phyloP scores from a whole-genome alignment of 139 green algal species.

The Coelastrella sp. region DNA sequence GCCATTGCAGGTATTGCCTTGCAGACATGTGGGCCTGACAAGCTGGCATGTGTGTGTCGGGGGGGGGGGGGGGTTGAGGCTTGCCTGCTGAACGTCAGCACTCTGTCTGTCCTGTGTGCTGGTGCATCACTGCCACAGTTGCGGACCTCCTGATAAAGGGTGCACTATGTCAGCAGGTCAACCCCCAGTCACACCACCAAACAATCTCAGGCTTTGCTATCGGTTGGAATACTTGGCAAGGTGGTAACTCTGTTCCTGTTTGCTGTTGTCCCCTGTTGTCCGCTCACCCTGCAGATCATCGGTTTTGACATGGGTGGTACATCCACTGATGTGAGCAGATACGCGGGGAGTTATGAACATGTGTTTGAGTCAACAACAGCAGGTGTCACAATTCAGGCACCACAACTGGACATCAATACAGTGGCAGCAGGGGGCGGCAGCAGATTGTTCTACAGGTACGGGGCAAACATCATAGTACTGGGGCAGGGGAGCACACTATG shows the following conservation, averaged over 20 bases:
- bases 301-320: constrained; percentile 98
- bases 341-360: constrained; percentile 89
- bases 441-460: constrained; percentile 80
- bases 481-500: no score
- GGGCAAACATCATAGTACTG: not conserved
- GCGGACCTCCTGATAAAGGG: no score
- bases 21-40: not conserved
- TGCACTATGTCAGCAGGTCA: no score
- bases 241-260: not conserved
- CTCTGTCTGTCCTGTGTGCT: no score
- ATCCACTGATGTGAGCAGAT: constrained; percentile 93
- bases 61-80: no score
- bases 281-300: constrained; percentile 80
- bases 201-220: no score
- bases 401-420: constrained; percentile 99
- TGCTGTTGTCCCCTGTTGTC: not conserved
- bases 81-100: no score
- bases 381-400: constrained; percentile 84
- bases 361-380: constrained; percentile 96
- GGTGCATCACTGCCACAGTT: no score
- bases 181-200: no score
- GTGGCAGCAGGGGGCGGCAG: constrained; percentile 95
- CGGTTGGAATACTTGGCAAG: no score
- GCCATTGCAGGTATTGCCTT: not conserved
- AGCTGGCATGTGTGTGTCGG: no score